Percentiles rank a stretch among this genome's conserved stretches.
Evolutionary conservation across 148 eudicot species (phyloP).

Genomic region (Rhododendron mucronatum): DNA sequence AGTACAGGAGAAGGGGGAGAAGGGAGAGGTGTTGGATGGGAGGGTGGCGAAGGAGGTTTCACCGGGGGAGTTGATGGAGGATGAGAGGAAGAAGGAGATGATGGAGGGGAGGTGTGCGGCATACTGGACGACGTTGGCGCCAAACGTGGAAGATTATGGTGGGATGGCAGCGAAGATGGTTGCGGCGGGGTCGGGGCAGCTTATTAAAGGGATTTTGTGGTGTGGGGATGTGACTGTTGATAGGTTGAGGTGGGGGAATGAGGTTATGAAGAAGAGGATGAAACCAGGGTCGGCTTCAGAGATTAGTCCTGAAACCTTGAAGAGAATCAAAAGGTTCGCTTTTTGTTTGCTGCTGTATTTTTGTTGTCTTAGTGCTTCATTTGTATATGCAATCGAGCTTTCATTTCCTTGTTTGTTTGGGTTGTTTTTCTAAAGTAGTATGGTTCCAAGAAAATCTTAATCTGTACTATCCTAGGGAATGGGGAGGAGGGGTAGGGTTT

Average conservation of each 20-base stretch:
- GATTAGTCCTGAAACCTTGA: conserved; percentile 59
- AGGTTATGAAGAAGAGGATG: conserved; percentile 59
- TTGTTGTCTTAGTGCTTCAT: not conserved
- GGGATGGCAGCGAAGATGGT: conserved; percentile 65
- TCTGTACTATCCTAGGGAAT: not conserved
- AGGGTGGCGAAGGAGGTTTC: conserved; percentile 43
- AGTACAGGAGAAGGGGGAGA: conserved; percentile 39
- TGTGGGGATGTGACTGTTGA: conserved; percentile 96
- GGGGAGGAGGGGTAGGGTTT: not conserved
- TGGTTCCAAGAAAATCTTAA: not conserved
- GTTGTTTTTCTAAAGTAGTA: not conserved
- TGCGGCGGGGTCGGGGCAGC: conserved; percentile 76
- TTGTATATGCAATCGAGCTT: not conserved
- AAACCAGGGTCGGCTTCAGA: conserved; percentile 36
- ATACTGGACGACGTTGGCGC: conserved; percentile 96
- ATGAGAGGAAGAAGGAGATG: conserved; percentile 46
- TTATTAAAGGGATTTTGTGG: conserved; percentile 93
- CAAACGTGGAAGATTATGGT: conserved; percentile 94
- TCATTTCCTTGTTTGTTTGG: not conserved
- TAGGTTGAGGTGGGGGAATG: conserved; percentile 83
- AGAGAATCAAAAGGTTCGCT: conserved; percentile 65
- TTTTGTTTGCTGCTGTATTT: conserved; percentile 1
- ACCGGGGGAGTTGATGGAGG: conserved; percentile 40
- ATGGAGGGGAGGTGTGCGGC: conserved; percentile 77
- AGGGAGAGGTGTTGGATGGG: conserved; percentile 37